phyloP scores from a whole-genome alignment of 2,329 filamentous ascomycete genomes.

The Fonsecaea monophora region DNA sequence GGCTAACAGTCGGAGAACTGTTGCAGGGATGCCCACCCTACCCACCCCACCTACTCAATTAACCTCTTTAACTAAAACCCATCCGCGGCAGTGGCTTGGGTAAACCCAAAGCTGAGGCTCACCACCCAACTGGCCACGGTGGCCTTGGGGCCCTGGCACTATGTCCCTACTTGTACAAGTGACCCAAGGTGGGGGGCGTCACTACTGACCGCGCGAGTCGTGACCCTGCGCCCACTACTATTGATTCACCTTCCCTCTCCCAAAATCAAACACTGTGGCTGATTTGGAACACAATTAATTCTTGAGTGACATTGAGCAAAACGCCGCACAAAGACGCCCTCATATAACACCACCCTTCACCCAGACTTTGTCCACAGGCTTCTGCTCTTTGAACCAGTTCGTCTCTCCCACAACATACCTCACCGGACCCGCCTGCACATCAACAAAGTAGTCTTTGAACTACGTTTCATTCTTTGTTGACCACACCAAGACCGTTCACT shows the following conservation, averaged over 20 bases:
- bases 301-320: slow-evolving; percentile 8
- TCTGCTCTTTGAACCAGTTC: slow-evolving; percentile 32
- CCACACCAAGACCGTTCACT: not conserved
- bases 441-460: slow-evolving; percentile 27
- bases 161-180: not conserved
- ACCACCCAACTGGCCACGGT: not conserved
- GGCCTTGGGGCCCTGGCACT: not conserved
- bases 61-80: not conserved
- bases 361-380: not conserved
- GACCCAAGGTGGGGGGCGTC: not conserved
- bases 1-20: no score
- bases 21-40: no score
- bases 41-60: not conserved
- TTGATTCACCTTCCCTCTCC: not conserved
- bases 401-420: not conserved
- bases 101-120: not conserved
- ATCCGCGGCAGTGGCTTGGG: slow-evolving; percentile 1
- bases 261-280: slow-evolving; percentile 18
- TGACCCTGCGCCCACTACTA: not conserved
- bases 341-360: slow-evolving; percentile 21
- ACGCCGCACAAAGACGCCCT: slow-evolving; percentile 3
- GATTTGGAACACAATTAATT: slow-evolving; percentile 3
- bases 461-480: slow-evolving; percentile 31
- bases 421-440: not conserved
- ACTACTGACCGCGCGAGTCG: not conserved